Conservation (phyloP, 2,329 filamentous ascomycete genomes). For the Penicillium sp. region DNA sequence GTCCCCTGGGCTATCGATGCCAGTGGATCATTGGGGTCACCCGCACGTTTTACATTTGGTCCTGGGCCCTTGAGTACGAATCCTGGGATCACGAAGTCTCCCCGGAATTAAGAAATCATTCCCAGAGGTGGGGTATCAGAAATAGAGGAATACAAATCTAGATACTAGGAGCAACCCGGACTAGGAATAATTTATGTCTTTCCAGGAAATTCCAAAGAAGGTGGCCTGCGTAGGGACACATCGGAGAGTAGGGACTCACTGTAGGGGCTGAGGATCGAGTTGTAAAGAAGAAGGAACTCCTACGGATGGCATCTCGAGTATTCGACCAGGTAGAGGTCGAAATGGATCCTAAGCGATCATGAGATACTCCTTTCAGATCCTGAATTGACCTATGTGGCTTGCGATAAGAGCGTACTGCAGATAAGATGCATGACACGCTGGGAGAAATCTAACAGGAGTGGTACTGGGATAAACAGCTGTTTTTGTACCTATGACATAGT, state of each 20-base stretch:
- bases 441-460: conserved; percentile 4
- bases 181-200: background rate
- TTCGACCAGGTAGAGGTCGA: too few relatives aligned
- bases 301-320: too few relatives aligned
- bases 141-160: background rate
- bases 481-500: conserved; percentile 3
- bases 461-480: background rate
- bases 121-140: background rate
- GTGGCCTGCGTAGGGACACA: background rate
- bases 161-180: background rate
- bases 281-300: too few relatives aligned
- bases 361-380: conserved; percentile 1
- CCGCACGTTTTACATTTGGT: background rate
- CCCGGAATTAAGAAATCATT: background rate
- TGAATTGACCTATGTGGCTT: conserved; percentile 1
- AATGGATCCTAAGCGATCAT: background rate
- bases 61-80: too few relatives aligned
- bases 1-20: background rate
- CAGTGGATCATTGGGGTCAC: background rate
- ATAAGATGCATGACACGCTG: conserved; percentile 1
- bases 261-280: too few relatives aligned
- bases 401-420: background rate
- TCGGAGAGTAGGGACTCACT: background rate
- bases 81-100: background rate
- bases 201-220: background rate